These are phyloP conservation scores for Ocimum tenuiflorum DNA, from an alignment of 257 asterid genomes.

Conservation along the genomic window DNA sequence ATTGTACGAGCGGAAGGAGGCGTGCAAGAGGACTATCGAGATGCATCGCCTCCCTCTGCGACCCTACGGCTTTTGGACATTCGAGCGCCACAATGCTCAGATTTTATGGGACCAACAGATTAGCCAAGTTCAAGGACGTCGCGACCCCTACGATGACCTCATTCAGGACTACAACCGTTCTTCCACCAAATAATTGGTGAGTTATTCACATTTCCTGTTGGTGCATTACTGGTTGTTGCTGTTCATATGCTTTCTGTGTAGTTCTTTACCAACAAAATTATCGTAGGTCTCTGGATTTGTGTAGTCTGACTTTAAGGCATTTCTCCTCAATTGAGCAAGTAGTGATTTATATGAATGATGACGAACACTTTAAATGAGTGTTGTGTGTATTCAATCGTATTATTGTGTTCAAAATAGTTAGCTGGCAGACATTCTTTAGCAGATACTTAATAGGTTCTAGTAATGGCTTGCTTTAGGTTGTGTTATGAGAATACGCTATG, in stretches of 20 bases:
- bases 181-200: slow-evolving; percentile 18
- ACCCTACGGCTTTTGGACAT: slow-evolving; percentile 88
- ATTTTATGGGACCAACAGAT: slow-evolving; percentile 47
- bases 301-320: background rate
- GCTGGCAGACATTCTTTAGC: background rate
- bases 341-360: too few species aligned
- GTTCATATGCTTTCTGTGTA: background rate
- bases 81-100: slow-evolving; percentile 77
- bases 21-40: slow-evolving; percentile 37
- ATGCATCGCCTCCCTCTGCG: slow-evolving; percentile 68
- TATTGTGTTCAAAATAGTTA: background rate
- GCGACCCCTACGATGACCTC: slow-evolving; percentile 73
- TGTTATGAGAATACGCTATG: background rate
- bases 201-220: background rate
- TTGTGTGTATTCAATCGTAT: background rate
- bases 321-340: too few species aligned
- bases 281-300: background rate
- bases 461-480: background rate
- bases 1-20: slow-evolving; percentile 41
- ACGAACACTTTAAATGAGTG: background rate
- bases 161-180: slow-evolving; percentile 27
- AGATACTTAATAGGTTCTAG: background rate
- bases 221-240: too few species aligned
- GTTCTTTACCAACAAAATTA: background rate
- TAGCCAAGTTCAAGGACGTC: slow-evolving; percentile 77